Base-by-base conservation (phyloP, 2,329 filamentous ascomycete species). In the Ophiocordyceps sinensis region DNA sequence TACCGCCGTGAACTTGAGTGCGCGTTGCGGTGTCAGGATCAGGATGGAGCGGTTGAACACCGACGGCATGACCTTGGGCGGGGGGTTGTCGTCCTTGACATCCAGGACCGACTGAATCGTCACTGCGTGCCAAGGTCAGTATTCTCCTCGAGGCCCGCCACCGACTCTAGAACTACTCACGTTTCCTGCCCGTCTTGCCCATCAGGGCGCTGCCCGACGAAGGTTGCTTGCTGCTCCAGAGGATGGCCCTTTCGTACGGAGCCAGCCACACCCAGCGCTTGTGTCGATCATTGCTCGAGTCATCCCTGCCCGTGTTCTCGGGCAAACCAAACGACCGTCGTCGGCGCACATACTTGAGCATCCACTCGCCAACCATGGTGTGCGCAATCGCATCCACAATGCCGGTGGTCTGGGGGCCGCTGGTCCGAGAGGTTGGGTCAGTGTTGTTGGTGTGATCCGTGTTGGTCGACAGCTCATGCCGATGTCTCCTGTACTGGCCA, bases 251-350 rank as follows among this genome's bases (percentile, higher is more conserved):
- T 62, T 98, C 91, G 55, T 98, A 96, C 3, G 91, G 91, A 15
- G 89, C 91, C 47, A 98, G 74, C 91, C 91, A 98, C 2, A 98
- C 91, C 91, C 91, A 98, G 59, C 91, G 75, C 65, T 88, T 95
- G 59, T 98, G 91, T 28, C 91, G 82, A 49, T 82, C 79, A 47
- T 77, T 79, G 60, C 84, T 79, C 47, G 70, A 81, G 47, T 83
- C 77, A 53, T 87, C 79, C 47, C 77, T 77, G 30, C 73, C 71
- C 45, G 70, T 76, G 21, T 67, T 70, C 36, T 88, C 84, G 3
- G 73, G 65, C 41, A 89, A 77, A 17, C 86, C 86, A 57, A 98
- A 96, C 0, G 89, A 93, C 63, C 88, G 95, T 49, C 89, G 77
- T 57, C 85, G 75, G 40, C 85, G 75, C 29, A 89, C 82, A 53